phyloP scores from a whole-genome alignment of 192 early-diverging fungal species.

The Fimicolochytrium jonesii region DNA sequence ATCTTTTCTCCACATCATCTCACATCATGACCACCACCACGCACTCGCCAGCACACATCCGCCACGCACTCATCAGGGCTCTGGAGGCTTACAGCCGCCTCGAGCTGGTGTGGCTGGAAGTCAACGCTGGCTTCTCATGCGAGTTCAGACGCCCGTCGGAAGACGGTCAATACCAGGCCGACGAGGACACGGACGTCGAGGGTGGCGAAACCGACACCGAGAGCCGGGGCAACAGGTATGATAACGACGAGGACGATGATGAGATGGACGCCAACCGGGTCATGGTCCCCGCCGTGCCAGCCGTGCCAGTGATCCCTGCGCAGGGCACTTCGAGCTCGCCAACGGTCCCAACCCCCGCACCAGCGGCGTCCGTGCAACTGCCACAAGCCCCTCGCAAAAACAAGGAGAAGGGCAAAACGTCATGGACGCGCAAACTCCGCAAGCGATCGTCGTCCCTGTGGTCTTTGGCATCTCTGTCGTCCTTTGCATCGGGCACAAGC shows the following conservation, averaged over 20 bases:
- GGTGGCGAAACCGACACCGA: not conserved
- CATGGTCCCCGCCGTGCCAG: not conserved
- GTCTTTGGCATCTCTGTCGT: not conserved
- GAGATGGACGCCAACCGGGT: too few species aligned
- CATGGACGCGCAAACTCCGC: slow-evolving; percentile 7
- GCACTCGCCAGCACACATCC: slow-evolving; percentile 35
- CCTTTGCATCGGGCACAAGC: not conserved
- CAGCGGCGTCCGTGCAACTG: not conserved
- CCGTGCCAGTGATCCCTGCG: not conserved
- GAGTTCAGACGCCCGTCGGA: too few species aligned
- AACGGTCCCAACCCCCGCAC: not conserved
- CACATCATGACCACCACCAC: slow-evolving; percentile 43
- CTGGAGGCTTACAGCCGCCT: not conserved
- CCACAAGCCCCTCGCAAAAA: not conserved
- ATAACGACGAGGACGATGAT: too few species aligned
- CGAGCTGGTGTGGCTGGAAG: not conserved
- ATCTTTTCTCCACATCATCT: slow-evolving; percentile 32
- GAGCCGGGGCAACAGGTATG: too few species aligned
- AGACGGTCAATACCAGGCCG: too few species aligned
- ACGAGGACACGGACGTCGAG: not conserved
- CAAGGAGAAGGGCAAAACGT: not conserved
- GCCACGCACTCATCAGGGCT: slow-evolving; percentile 24
- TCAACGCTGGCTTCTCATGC: slow-evolving; percentile 4
- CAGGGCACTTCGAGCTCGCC: not conserved
- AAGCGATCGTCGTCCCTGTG: slow-evolving; percentile 6